These are phyloP conservation scores for Suhomyces vadensis DNA, from an alignment of 805 yeast species.

Conservation along the genomic window DNA sequence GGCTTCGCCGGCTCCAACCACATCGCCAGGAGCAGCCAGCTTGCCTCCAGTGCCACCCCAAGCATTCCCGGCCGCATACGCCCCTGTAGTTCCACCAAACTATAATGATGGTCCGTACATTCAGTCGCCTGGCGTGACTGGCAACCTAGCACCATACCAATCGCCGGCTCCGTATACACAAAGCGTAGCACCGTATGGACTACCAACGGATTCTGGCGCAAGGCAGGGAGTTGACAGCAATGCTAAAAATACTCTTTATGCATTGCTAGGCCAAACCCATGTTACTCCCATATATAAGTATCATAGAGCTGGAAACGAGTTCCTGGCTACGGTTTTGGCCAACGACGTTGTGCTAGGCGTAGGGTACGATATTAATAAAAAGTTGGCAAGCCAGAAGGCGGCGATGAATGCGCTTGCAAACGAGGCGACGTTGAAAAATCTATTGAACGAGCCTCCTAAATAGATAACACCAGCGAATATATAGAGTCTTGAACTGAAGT, in stretches of 20 bases:
- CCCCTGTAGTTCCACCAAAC: neutral
- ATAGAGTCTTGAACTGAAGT: too few relatives aligned
- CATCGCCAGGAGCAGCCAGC: neutral
- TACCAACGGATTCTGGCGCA: neutral
- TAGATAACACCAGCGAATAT: too few relatives aligned
- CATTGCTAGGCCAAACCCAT: constrained; percentile 22
- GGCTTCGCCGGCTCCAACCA: neutral
- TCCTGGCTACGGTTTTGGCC: constrained; percentile 28
- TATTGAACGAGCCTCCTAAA: neutral
- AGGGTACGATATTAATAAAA: constrained; percentile 34
- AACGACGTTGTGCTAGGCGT: constrained; percentile 33
- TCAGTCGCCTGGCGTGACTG: constrained; percentile 2
- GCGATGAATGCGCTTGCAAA: constrained; percentile 33
- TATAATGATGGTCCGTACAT: neutral
- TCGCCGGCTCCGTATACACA: neutral
- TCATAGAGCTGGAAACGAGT: constrained; percentile 19
- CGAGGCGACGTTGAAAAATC: constrained; percentile 10
- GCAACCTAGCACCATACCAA: constrained; percentile 15
- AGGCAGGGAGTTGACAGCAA: constrained; percentile 17
- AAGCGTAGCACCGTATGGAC: constrained; percentile 2
- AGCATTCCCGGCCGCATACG: neutral
- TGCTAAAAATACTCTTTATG: constrained; percentile 34
- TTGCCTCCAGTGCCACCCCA: neutral
- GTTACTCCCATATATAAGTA: constrained; percentile 34
- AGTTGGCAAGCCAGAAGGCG: constrained; percentile 40